Conservation (phyloP, 192 early-diverging fungal species). For the Coemansia sp. region DNA sequence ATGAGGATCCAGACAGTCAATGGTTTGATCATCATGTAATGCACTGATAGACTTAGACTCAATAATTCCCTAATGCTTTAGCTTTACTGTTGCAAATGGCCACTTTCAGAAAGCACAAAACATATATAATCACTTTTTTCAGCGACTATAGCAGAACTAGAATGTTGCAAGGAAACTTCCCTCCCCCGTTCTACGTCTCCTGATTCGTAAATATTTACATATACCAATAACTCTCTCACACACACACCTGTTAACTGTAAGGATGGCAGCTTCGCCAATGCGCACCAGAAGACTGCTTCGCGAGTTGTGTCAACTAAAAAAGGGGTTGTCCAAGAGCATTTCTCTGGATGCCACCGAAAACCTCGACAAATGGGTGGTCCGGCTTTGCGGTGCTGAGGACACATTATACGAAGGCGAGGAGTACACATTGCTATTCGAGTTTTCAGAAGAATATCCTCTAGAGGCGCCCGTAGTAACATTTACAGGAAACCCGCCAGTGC, state of each 20-base stretch:
- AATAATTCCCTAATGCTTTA: no score
- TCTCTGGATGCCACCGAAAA: conserved; percentile 37
- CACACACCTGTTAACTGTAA: neutral
- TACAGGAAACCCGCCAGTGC: conserved; percentile 61
- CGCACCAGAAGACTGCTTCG: conserved; percentile 45
- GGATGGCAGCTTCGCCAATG: conserved; percentile 12
- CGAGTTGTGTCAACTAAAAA: conserved; percentile 43
- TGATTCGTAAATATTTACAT: neutral
- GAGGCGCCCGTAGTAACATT: conserved; percentile 75
- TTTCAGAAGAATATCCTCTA: conserved; percentile 70
- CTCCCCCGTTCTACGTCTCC: neutral
- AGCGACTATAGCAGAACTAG: no score
- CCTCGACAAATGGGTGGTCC: conserved; percentile 63
- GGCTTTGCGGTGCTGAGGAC: conserved; percentile 61
- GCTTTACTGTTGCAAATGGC: no score
- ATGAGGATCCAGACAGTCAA: no score
- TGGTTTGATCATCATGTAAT: no score
- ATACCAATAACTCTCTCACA: no score
- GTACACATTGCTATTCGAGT: conserved; percentile 65
- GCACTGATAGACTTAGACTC: no score
- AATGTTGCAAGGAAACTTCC: neutral
- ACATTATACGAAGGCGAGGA: conserved; percentile 64
- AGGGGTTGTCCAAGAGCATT: conserved; percentile 13
- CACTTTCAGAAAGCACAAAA: no score
- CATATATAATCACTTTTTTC: no score